A percentile compares a stretch with the other conserved stretches of the same genome.
These are phyloP conservation scores for Setomelanomma holmii DNA, from an alignment of 2,329 filamentous ascomycete genomes.

Conservation along the genomic window DNA sequence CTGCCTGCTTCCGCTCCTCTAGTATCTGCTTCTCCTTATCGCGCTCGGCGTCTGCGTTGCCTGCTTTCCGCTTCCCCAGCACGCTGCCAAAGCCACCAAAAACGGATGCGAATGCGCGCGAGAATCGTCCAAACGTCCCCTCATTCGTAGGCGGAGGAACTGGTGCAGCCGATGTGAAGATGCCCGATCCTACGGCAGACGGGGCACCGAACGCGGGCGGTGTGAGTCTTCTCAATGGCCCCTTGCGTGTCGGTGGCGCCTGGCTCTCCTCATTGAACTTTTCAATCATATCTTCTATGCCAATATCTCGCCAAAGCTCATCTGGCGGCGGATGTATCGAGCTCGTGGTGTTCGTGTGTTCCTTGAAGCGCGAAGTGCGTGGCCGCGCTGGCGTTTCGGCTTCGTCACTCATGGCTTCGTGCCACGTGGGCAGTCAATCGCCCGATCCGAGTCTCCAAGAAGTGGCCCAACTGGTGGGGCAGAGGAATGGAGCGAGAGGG, in stretches of 20 bases:
- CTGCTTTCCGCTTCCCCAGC: constrained; percentile 43
- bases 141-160: constrained; percentile 15
- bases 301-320: constrained; percentile 36
- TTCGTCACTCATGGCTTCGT: constrained; percentile 23
- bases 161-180: constrained; percentile 8
- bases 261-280: constrained; percentile 33
- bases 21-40: constrained; percentile 18
- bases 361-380: constrained; percentile 36
- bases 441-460: background rate
- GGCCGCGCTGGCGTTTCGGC: constrained; percentile 23
- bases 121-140: constrained; percentile 38
- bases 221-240: constrained; percentile 4
- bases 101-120: constrained; percentile 32
- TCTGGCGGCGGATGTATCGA: constrained; percentile 41
- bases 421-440: constrained; percentile 2
- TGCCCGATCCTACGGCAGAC: constrained; percentile 3
- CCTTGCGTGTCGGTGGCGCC: constrained; percentile 19
- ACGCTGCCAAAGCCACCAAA: constrained; percentile 32
- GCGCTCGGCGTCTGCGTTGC: constrained; percentile 26
- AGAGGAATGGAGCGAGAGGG: background rate
- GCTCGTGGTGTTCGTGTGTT: constrained; percentile 39
- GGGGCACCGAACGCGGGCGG: constrained; percentile 10
- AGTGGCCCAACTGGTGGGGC: background rate
- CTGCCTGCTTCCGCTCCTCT: constrained; percentile 37
- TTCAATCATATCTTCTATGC: constrained; percentile 32